Evolutionary conservation across 2,329 filamentous ascomycete species (phyloP), one percentile per base, ranked within the genome.

Genomic region (Colletotrichum endophyticum): DNA sequence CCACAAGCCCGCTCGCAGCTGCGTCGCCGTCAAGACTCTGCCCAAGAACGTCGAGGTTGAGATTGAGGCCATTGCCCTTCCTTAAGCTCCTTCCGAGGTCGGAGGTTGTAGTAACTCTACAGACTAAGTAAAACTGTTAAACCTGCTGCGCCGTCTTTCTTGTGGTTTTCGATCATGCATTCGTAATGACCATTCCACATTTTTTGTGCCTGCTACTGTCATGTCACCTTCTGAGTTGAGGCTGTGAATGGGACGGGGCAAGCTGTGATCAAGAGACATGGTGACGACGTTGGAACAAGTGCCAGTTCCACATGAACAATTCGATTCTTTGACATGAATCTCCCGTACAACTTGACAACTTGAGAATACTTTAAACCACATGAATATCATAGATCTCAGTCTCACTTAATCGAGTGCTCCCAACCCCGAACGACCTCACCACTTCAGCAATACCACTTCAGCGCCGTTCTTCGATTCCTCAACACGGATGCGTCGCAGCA

Each of bases 1-100:
- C 76, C 93, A 95, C 87, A 96, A 95, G 91, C 95, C 95, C 25
- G 94, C 95, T n/a, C 91, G 95, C 80, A 96, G 94, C 87, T 98
- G 95, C 84, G 95, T 98, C 70, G 95, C 95, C 7, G 96, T 98
- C 79, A 96, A 97, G 90, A 92, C 95, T 81, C 90, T 98, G 79
- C 96, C 96, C 77, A 95, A 96, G 90, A 93, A 93, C 73, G 95
- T 96, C 57, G 93, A 95, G 76, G 93, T 98, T 28, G 96, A 98
- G 90, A 97, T 98, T 83, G 95, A 98, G 90, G 95, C 93, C 84
- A 94, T 97, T 88, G 95, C 95, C 73, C 88, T 94, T 72, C 89
- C 93, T 78, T 93, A 85, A 84, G 66, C 5, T 34, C 25, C 39
- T 56, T 28, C 9, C 30, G 16, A n/a, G 56, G 57, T 49, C 25